Evolutionary conservation across 495 filamentous ascomycete species (phyloP).

Genomic region (Neurospora sp.): DNA sequence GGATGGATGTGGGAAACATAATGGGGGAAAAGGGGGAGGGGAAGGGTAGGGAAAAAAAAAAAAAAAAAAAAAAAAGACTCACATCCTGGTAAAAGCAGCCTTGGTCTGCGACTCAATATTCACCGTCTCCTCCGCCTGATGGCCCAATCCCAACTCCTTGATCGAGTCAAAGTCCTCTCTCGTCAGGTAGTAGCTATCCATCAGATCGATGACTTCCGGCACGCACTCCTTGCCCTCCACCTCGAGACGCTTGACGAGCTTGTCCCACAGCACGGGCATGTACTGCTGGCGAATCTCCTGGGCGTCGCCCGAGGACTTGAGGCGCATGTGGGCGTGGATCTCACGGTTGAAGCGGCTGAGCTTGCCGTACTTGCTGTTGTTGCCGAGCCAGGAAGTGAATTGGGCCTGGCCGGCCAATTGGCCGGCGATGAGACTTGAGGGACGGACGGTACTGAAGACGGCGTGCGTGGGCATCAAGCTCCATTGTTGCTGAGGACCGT

Average conservation of each 20-base stretch:
- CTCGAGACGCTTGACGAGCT: conserved; percentile 61
- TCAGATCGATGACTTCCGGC: conserved; percentile 66
- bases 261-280: conserved; percentile 77
- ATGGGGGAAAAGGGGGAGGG: too few relatives aligned
- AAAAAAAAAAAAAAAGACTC: conserved; percentile 4
- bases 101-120: conserved; percentile 80
- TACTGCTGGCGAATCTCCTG: conserved; percentile 94
- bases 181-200: conserved; percentile 98
- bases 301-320: conserved; percentile 82
- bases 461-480: conserved; percentile 95
- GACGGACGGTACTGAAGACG: conserved; percentile 89
- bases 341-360: conserved; percentile 80
- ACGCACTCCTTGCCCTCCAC: conserved; percentile 66
- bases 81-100: conserved; percentile 74
- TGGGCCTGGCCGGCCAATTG: conserved; percentile 46
- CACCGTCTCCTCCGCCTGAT: conserved; percentile 61
- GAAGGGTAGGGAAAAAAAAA: too few relatives aligned
- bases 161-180: conserved; percentile 90
- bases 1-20: too few relatives aligned
- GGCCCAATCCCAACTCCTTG: conserved; percentile 81
- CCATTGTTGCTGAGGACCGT: conserved; percentile 96
- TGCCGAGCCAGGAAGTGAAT: conserved; percentile 88
- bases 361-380: conserved; percentile 87
- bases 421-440: conserved; percentile 83
- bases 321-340: conserved; percentile 93